Percentiles rank a stretch among this genome's conserved stretches.
Conservation (phyloP, 2,329 filamentous ascomycete species). For the Elsinoe australis region DNA sequence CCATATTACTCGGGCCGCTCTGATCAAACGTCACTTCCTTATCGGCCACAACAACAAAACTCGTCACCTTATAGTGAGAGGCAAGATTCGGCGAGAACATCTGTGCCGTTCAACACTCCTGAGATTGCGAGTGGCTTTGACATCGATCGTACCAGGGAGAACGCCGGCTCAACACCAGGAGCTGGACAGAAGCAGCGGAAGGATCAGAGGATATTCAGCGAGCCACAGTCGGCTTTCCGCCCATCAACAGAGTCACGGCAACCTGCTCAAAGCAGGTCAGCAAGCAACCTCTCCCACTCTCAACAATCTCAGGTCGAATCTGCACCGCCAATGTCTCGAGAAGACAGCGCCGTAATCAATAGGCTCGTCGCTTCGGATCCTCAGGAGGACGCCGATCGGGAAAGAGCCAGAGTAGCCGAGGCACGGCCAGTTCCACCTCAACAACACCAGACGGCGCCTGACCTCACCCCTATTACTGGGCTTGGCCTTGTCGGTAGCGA, state of each 20-base stretch:
- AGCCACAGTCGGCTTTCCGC: slow-evolving; percentile 42
- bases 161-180: slow-evolving; percentile 16
- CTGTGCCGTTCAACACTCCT: slow-evolving; percentile 31
- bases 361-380: slow-evolving; percentile 70
- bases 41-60: slow-evolving; percentile 22
- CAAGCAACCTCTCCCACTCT: slow-evolving; percentile 41
- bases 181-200: slow-evolving; percentile 26
- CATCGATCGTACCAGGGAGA: slow-evolving; percentile 32
- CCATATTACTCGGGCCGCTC: slow-evolving; percentile 42
- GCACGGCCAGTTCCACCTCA: slow-evolving; percentile 32
- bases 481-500: slow-evolving; percentile 45
- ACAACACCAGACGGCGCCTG: slow-evolving; percentile 18
- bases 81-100: slow-evolving; percentile 20
- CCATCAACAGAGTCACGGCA: slow-evolving; percentile 30
- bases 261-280: slow-evolving; percentile 39
- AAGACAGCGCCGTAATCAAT: slow-evolving; percentile 72
- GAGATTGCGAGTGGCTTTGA: slow-evolving; percentile 38
- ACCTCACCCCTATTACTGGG: slow-evolving; percentile 41
- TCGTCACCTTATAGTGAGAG: slow-evolving; percentile 24
- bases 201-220: slow-evolving; percentile 18
- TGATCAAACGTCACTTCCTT: slow-evolving; percentile 23
- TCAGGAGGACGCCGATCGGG: slow-evolving; percentile 63
- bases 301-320: slow-evolving; percentile 31
- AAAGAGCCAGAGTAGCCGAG: slow-evolving; percentile 61
- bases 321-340: slow-evolving; percentile 52